Conservation (phyloP, 2,329 filamentous ascomycete genomes). For the Colletotrichum lupini region DNA sequence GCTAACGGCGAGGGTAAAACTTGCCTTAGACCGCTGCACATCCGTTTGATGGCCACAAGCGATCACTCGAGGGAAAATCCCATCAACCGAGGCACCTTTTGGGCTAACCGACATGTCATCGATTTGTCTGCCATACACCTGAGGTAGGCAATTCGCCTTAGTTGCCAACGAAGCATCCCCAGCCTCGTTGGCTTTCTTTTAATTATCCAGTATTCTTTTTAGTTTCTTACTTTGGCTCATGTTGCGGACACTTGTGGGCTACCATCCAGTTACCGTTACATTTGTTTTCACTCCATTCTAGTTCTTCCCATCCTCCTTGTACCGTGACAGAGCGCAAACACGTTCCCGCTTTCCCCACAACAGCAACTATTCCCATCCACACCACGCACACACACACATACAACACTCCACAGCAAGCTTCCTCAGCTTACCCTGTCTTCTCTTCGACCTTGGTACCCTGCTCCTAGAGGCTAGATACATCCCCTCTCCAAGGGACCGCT, state of each 20-base stretch:
- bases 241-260: neutral
- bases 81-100: conserved; percentile 16
- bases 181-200: neutral
- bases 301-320: neutral
- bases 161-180: neutral
- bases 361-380: neutral
- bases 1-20: conserved; percentile 5
- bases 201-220: neutral
- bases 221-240: neutral
- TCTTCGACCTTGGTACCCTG: conserved; percentile 1
- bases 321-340: neutral
- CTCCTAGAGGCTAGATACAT: neutral
- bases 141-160: neutral
- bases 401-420: neutral
- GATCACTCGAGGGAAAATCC: conserved; percentile 13
- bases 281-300: neutral
- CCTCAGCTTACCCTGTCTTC: neutral
- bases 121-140: neutral
- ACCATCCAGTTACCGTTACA: neutral
- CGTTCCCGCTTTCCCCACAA: neutral
- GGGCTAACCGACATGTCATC: conserved; percentile 3
- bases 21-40: neutral
- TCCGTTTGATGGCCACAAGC: neutral
- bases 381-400: neutral
- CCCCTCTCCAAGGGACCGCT: neutral